These are phyloP conservation scores for Zoysia pacifica DNA, from an alignment of 176 grass and related monocot species.

Conservation along the genomic window DNA sequence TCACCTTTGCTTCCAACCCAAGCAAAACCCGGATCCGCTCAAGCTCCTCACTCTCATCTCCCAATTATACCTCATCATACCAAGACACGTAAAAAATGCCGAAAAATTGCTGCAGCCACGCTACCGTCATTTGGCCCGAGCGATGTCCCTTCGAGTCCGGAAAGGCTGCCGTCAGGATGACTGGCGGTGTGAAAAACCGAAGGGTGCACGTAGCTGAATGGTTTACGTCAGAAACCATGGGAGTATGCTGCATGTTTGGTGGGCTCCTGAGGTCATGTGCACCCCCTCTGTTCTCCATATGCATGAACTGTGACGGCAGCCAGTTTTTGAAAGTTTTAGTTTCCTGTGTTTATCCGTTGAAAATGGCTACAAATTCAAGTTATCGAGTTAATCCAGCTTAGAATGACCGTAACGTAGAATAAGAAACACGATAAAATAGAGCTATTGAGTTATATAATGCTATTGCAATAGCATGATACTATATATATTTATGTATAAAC, in stretches of 20 bases:
- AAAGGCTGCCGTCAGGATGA: constrained; percentile 18
- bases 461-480: too few relatives aligned
- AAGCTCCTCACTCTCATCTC: neutral
- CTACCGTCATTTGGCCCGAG: constrained; percentile 12
- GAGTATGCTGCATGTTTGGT: neutral
- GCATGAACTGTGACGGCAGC: too few relatives aligned
- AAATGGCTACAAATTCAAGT: too few relatives aligned
- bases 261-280: too few relatives aligned
- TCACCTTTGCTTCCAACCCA: constrained; percentile 43
- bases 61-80: neutral
- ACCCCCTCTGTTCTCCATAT: too few relatives aligned
- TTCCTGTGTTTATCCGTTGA: too few relatives aligned
- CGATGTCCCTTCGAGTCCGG: constrained; percentile 1
- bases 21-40: constrained; percentile 42
- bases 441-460: too few relatives aligned
- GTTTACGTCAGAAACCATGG: constrained; percentile 35
- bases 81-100: neutral
- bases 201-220: neutral
- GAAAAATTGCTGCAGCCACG: neutral
- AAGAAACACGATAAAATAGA: too few relatives aligned
- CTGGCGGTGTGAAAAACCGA: neutral
- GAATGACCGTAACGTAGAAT: too few relatives aligned
- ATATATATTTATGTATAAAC: too few relatives aligned
- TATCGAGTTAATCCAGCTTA: too few relatives aligned
- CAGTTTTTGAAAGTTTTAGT: too few relatives aligned